Evolutionary conservation across 495 filamentous ascomycete species (phyloP).

Genomic region (Recurvomyces mirabilis): DNA sequence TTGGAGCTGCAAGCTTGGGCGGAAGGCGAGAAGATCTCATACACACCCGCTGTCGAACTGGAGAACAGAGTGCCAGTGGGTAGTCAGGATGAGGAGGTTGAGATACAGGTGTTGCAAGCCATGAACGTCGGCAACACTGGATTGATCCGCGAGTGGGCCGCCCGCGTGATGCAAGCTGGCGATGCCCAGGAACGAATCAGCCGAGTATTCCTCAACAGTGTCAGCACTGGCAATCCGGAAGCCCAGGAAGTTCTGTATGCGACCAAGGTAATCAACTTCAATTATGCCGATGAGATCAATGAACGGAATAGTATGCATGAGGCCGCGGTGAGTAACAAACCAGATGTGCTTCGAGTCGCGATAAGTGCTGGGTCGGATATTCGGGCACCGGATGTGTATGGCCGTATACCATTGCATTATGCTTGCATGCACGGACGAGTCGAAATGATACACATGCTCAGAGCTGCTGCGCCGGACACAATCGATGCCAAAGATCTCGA

Average conservation of each 20-base stretch:
- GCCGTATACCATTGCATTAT: constrained; percentile 87
- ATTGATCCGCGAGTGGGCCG: constrained; percentile 52
- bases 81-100: constrained; percentile 71
- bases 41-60: constrained; percentile 33
- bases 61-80: constrained; percentile 22
- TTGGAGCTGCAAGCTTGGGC: constrained; percentile 93
- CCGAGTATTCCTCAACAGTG: constrained; percentile 74
- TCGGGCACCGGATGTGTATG: constrained; percentile 80
- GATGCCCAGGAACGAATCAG: constrained; percentile 65
- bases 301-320: constrained; percentile 93
- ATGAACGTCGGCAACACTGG: constrained; percentile 61
- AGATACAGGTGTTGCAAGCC: constrained; percentile 78
- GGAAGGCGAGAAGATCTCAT: constrained; percentile 82
- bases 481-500: constrained; percentile 86
- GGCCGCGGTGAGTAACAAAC: constrained; percentile 77
- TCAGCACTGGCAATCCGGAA: constrained; percentile 71
- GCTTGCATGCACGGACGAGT: constrained; percentile 88
- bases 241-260: constrained; percentile 64
- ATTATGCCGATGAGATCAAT: constrained; percentile 91
- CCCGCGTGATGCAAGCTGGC: constrained; percentile 41
- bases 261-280: constrained; percentile 72
- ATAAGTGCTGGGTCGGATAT: constrained; percentile 60
- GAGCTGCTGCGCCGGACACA: constrained; percentile 49
- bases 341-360: constrained; percentile 62
- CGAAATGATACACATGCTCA: constrained; percentile 66